Percentiles rank a stretch among this genome's conserved stretches.
These are phyloP conservation scores for Alternaria incomplexa DNA, from an alignment of 2,329 filamentous ascomycete species.

Conservation along the genomic window DNA sequence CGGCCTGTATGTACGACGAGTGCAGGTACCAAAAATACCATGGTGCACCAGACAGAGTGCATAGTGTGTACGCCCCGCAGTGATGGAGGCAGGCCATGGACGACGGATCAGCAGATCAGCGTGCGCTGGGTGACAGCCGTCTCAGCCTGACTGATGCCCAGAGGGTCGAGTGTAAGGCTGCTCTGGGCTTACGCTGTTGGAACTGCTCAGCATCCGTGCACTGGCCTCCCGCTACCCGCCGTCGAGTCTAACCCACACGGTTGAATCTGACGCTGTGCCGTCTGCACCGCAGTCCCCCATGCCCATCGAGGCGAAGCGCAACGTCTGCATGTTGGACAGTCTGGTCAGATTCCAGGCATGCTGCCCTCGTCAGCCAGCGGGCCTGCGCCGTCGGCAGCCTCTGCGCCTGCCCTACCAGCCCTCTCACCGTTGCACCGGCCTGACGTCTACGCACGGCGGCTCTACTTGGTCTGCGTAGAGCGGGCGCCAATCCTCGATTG, in stretches of 20 bases:
- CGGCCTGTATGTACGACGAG: not conserved
- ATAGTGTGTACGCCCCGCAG: constrained; percentile 17
- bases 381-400: constrained; percentile 13
- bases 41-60: not conserved
- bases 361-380: constrained; percentile 7
- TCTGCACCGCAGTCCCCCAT: constrained; percentile 5
- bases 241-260: constrained; percentile 6
- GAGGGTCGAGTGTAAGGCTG: constrained; percentile 28
- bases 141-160: constrained; percentile 7
- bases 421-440: constrained; percentile 15
- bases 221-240: constrained; percentile 21
- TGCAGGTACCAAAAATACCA: not conserved
- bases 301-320: not conserved
- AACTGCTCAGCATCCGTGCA: constrained; percentile 4
- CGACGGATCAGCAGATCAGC: constrained; percentile 11
- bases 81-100: not conserved
- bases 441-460: constrained; percentile 24
- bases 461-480: constrained; percentile 17
- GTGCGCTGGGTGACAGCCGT: not conserved
- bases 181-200: constrained; percentile 8
- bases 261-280: constrained; percentile 12
- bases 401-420: constrained; percentile 10
- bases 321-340: constrained; percentile 11
- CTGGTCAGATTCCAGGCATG: constrained; percentile 3
- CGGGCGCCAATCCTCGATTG: constrained; percentile 23